Evolutionary conservation across 1,284 basidiomycete species (phyloP).

Genomic region (Apiotrichum mycotoxinovorans): DNA sequence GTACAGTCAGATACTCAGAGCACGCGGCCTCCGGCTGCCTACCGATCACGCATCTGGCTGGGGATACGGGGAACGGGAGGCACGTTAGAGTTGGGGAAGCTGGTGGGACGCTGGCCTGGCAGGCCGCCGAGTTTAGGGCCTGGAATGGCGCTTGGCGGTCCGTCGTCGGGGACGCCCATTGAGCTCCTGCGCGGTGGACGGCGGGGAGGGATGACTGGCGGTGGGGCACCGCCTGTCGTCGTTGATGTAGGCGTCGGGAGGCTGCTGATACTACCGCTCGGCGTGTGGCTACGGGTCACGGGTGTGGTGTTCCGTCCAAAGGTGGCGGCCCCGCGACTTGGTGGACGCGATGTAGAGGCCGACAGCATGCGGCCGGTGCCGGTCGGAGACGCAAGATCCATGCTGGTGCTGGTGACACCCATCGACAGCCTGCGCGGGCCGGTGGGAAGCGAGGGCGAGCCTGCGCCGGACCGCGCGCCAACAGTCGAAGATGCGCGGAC

Average conservation of each 20-base stretch:
- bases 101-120: not conserved
- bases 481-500: not conserved
- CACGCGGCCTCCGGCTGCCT: no score
- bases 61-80: slow-evolving; percentile 45
- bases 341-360: not conserved
- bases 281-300: not conserved
- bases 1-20: no score
- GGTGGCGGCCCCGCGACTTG: not conserved
- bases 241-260: no score
- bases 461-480: slow-evolving; percentile 3
- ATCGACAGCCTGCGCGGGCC: slow-evolving; percentile 4
- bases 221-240: not conserved
- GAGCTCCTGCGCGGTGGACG: slow-evolving; percentile 9
- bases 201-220: not conserved
- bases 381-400: slow-evolving; percentile 2
- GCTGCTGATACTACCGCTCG: not conserved
- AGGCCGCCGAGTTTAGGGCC: slow-evolving; percentile 16
- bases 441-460: slow-evolving; percentile 5
- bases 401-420: not conserved
- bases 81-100: not conserved
- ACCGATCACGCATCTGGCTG: slow-evolving; percentile 1
- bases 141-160: slow-evolving; percentile 33
- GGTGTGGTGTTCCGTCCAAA: not conserved
- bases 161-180: slow-evolving; percentile 14
- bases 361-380: not conserved